Percentiles rank a stretch among this genome's conserved stretches.
phyloP scores from a whole-genome alignment of 805 yeast species.

The Candida jianshihensis region DNA sequence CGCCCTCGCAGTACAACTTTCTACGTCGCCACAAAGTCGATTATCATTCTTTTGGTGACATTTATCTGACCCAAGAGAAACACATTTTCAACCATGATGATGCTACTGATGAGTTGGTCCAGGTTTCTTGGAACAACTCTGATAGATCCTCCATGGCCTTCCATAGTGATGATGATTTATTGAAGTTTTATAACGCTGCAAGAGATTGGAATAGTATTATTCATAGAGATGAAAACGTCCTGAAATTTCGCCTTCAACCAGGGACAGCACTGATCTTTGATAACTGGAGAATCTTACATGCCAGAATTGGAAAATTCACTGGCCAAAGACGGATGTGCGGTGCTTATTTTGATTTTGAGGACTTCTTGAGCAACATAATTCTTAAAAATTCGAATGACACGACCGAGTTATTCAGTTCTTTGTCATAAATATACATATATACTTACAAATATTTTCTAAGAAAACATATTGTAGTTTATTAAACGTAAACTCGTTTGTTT shows the following conservation, averaged over 20 bases:
- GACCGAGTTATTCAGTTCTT: conserved; percentile 28
- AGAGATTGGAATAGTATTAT: conserved; percentile 50
- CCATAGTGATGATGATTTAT: conserved; percentile 34
- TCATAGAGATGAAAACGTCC: conserved; percentile 41
- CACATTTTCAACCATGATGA: conserved; percentile 52
- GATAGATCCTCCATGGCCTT: conserved; percentile 54
- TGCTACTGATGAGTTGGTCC: conserved; percentile 42
- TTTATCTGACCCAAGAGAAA: conserved; percentile 55
- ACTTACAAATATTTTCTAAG: too few relatives aligned
- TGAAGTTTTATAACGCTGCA: conserved; percentile 48
- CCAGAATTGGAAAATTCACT: conserved; percentile 51
- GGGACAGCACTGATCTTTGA: conserved; percentile 64
- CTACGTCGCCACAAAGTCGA: conserved; percentile 45
- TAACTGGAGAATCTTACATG: conserved; percentile 68
- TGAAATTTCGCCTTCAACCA: conserved; percentile 49
- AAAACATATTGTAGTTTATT: neutral
- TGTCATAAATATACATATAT: conserved; percentile 2
- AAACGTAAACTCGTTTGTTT: conserved; percentile 11
- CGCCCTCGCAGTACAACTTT: conserved; percentile 46
- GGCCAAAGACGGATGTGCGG: conserved; percentile 70
- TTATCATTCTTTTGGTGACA: conserved; percentile 76
- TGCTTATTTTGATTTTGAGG: conserved; percentile 64
- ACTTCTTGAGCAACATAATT: conserved; percentile 43
- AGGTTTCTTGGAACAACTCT: conserved; percentile 65
- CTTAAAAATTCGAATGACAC: conserved; percentile 42